A percentile compares a stretch with the other conserved stretches of the same genome.
Evolutionary conservation across 2,329 filamentous ascomycete genomes (phyloP).

Genomic region (Colletotrichum lupini): DNA sequence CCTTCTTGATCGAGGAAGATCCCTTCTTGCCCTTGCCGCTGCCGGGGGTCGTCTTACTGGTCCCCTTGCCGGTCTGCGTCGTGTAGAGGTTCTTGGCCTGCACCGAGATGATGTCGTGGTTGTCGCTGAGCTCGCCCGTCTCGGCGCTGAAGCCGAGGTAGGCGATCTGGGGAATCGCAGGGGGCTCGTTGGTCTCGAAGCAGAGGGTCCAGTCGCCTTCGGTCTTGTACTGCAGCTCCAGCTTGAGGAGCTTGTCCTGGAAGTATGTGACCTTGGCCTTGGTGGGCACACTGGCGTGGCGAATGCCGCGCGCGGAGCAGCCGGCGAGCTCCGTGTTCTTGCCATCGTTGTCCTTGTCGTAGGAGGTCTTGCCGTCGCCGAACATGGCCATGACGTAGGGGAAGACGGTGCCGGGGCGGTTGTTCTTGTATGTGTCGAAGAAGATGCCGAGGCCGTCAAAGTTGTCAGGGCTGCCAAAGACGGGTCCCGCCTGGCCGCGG

Average conservation of each 20-base stretch:
- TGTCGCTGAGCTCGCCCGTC: constrained; percentile 96
- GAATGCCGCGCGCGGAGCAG: constrained; percentile 92
- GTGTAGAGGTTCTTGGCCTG: constrained; percentile 90
- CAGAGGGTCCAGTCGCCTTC: constrained; percentile 90
- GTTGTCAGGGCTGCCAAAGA: constrained; percentile 88
- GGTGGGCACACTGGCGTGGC: constrained; percentile 81
- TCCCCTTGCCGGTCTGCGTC: constrained; percentile 50
- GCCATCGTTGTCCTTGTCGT: constrained; percentile 95
- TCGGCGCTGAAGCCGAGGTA: constrained; percentile 86
- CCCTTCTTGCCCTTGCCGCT: constrained; percentile 39
- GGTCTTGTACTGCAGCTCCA: constrained; percentile 94
- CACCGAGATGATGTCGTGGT: constrained; percentile 95
- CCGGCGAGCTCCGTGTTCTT: constrained; percentile 93
- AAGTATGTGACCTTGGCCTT: constrained; percentile 94
- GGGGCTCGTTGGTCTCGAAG: constrained; percentile 79
- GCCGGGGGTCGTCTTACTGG: constrained; percentile 45
- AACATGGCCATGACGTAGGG: constrained; percentile 99
- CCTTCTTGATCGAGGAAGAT: constrained; percentile 53
- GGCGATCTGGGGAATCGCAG: constrained; percentile 81
- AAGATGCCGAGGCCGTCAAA: constrained; percentile 97
- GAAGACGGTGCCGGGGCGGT: constrained; percentile 93
- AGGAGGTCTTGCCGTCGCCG: constrained; percentile 87
- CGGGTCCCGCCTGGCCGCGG: constrained; percentile 80
- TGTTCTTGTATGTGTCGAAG: constrained; percentile 99
- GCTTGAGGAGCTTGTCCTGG: constrained; percentile 89